Evolutionary conservation across 805 yeast genomes (phyloP), one percentile per base, ranked within the genome.

Genomic region (Ogataea saltuana): DNA sequence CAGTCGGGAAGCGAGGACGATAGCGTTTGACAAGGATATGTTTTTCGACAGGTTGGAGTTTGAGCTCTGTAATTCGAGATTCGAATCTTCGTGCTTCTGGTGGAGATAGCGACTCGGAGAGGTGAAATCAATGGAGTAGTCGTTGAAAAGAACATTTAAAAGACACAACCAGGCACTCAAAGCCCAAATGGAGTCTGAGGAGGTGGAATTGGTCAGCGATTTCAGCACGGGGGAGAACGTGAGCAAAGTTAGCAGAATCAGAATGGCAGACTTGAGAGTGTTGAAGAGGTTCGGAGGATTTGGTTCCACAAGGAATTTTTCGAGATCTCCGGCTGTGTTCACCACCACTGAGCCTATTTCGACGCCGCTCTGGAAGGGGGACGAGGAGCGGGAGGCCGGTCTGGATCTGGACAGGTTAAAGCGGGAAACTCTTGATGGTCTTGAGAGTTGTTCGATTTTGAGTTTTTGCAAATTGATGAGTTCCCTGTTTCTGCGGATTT

Each of bases 181-280:
- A 0, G 96, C 89, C 97, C 98, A 91, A 46, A 93, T 88, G 12
- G 97, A 88, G 67, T 93, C 98, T 0, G 93, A 84, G 0, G 97
- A 80, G 0, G 97, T 88, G 0, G 96, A 85, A 55, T 81, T 80
- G 0, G 97, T 88, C 32, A 93, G 71, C 0, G 97, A 88, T 53
- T 87, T 85, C 38, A 93, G 73, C 1, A 93, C 91, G 0, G 99
- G 99, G 0, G 97, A 85, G 32, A 91, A 70, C 1, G 93, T 81
- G 31, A 88, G 68, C 30, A 90, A 68, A 3, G 86, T 76, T 45
- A 90, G 76, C 1, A 83, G 72, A 10, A 90, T 82, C 20, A 93
- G 66, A 3, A 79, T 45, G 2, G 88, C 76, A 1, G 95, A 84
- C 60, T 86, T 87, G 26, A 83, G 45, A 4, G 74, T 64, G 35